Percentiles rank a stretch among this genome's conserved stretches.
These are phyloP conservation scores for Plantago major DNA, from an alignment of 257 asterid species.

Conservation along the genomic window DNA sequence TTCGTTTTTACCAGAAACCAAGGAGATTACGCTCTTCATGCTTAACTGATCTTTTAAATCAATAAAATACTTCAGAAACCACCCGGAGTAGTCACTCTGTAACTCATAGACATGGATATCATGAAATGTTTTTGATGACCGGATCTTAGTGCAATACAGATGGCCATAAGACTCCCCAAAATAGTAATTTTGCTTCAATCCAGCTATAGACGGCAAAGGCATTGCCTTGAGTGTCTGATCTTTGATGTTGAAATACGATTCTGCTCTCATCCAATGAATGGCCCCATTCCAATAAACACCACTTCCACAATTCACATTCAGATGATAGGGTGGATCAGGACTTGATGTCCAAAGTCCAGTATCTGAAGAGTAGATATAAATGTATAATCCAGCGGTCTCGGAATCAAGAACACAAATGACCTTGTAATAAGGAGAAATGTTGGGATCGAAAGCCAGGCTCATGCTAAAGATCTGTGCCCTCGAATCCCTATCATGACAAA, in stretches of 20 bases:
- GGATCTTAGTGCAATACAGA: conserved; percentile 17
- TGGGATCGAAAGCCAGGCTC: conserved; percentile 31
- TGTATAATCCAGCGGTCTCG: background rate
- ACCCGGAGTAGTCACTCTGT: conserved; percentile 23
- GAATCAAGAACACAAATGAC: conserved; percentile 16
- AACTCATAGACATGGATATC: conserved; percentile 21
- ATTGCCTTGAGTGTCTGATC: conserved; percentile 5
- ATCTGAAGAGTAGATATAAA: conserved; percentile 26
- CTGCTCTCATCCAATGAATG: conserved; percentile 4
- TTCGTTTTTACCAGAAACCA: background rate
- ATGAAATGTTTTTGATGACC: too few species aligned
- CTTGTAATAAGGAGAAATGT: conserved; percentile 27
- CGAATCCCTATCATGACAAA: background rate
- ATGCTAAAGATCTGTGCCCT: background rate
- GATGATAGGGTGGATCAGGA: background rate
- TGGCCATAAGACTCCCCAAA: conserved; percentile 27
- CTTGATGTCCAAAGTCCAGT: conserved; percentile 22
- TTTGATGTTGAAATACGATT: background rate
- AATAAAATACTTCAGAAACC: conserved; percentile 25
- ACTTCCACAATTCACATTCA: background rate
- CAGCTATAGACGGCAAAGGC: conserved; percentile 8
- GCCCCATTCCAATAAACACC: conserved; percentile 23
- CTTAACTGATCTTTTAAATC: background rate
- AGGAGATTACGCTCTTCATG: background rate
- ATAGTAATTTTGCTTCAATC: background rate